phyloP scores from a whole-genome alignment of 208 protist species.

The Naegleria gruberi region DNA sequence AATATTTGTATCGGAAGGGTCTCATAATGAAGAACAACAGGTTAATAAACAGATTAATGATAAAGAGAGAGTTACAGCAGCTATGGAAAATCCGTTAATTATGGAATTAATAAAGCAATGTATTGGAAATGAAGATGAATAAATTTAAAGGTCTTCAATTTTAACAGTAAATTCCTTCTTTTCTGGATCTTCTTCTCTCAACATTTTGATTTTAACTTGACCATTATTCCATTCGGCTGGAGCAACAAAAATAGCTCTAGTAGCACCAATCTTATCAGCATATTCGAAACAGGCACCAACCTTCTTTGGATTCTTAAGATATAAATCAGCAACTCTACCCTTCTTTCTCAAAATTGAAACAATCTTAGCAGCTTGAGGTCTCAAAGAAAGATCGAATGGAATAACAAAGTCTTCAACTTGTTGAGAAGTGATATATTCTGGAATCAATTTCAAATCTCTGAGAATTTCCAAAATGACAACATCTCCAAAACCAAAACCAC shows the following conservation, averaged over 20 bases:
- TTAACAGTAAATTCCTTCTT: constrained; percentile 15
- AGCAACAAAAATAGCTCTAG: constrained; percentile 73
- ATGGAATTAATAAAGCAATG: constrained; percentile 52
- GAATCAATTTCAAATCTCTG: constrained; percentile 71
- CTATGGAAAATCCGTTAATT: constrained; percentile 86
- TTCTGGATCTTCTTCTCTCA: constrained; percentile 31
- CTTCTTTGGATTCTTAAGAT: constrained; percentile 76
- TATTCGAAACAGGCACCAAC: constrained; percentile 77
- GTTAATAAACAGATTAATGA: constrained; percentile 99
- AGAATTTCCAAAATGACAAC: constrained; percentile 88
- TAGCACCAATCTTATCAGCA: constrained; percentile 80
- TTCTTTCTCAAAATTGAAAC: constrained; percentile 57
- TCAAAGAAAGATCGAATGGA: constrained; percentile 80
- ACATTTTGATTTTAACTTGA: constrained; percentile 76
- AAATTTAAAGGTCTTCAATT: not conserved
- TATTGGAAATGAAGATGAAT: not conserved
- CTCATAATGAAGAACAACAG: constrained; percentile 83
- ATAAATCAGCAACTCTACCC: constrained; percentile 72
- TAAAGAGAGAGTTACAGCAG: constrained; percentile 95
- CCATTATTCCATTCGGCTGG: constrained; percentile 79
- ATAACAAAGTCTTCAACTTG: constrained; percentile 56
- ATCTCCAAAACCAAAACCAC: constrained; percentile 89
- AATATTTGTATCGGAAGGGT: constrained; percentile 75
- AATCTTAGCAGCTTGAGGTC: constrained; percentile 60
- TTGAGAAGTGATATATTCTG: constrained; percentile 10